phyloP scores from a whole-genome alignment of 225 moss, liverwort and hornwort genomes.

The Pseudisothecium myosuroides region DNA sequence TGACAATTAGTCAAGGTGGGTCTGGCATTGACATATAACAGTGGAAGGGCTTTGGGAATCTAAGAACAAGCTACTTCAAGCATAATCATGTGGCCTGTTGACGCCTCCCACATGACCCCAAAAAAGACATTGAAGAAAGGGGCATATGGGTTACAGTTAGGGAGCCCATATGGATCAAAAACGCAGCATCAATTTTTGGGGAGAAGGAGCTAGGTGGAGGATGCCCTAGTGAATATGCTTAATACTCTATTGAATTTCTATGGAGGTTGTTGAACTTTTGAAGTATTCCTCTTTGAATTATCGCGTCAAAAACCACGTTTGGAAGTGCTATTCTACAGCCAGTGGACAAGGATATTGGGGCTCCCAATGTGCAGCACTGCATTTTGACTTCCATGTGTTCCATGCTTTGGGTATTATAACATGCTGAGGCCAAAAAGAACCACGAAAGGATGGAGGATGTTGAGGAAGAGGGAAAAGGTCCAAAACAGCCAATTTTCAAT shows the following conservation, averaged over 20 bases:
- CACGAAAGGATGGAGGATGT: background rate
- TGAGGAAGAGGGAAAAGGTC: background rate
- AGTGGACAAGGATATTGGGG: background rate
- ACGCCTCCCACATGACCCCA: background rate
- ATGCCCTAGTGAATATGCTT: background rate
- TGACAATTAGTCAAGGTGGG: conserved; percentile 12
- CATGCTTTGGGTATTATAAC: background rate
- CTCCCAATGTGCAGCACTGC: background rate
- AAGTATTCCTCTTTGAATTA: background rate
- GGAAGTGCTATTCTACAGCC: background rate
- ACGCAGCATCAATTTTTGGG: background rate
- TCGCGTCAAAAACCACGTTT: background rate
- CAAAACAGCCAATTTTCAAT: background rate
- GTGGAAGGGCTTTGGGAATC: background rate
- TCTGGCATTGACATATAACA: background rate
- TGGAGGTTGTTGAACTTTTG: background rate
- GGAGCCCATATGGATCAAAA: background rate
- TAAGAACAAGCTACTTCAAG: background rate
- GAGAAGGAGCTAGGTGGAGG: background rate
- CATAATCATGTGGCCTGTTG: conserved; percentile 23
- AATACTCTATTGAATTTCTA: background rate
- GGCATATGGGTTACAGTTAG: background rate
- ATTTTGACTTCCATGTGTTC: background rate
- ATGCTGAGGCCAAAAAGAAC: background rate
- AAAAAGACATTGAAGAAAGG: background rate